Percentiles rank a stretch among this genome's conserved stretches.
Conservation (phyloP, 2,329 filamentous ascomycete genomes). For the Dryadomyces quercus-mongolicae region DNA sequence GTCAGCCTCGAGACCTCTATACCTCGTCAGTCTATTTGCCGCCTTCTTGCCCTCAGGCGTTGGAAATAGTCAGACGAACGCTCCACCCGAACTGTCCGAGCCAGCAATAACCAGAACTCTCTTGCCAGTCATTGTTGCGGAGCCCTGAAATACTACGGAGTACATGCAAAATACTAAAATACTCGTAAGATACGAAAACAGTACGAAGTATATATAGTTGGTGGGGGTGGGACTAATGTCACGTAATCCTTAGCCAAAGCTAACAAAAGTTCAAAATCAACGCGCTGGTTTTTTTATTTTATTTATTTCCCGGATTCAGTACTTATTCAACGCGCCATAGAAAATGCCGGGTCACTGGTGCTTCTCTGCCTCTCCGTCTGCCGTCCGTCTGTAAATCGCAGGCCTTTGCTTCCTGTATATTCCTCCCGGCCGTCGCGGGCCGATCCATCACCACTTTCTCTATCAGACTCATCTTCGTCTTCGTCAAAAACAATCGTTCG, state of each 20-base stretch:
- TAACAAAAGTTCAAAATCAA: too few species aligned
- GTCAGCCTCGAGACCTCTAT: constrained; percentile 72
- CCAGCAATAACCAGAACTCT: constrained; percentile 73
- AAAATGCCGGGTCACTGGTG: constrained; percentile 23
- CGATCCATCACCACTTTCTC: not conserved
- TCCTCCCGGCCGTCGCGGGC: not conserved
- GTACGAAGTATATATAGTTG: too few species aligned
- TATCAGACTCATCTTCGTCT: constrained; percentile 7
- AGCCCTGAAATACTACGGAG: not conserved
- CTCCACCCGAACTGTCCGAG: constrained; percentile 83
- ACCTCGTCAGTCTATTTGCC: constrained; percentile 32
- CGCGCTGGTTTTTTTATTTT: too few species aligned
- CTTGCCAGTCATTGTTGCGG: constrained; percentile 15
- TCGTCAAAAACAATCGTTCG: constrained; percentile 74
- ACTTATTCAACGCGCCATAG: not conserved
- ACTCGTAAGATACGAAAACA: not conserved
- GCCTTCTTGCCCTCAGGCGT: not conserved
- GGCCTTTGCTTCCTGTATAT: not conserved
- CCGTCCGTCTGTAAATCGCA: constrained; percentile 37
- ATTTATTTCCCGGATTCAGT: too few species aligned
- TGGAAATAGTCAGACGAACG: constrained; percentile 35
- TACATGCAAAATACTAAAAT: not conserved
- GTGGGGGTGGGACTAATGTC: too few species aligned
- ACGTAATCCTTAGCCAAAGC: too few species aligned
- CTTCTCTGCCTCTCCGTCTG: constrained; percentile 46